phyloP scores from a whole-genome alignment of 345 rosid genomes.

The Durio zibethinus region DNA sequence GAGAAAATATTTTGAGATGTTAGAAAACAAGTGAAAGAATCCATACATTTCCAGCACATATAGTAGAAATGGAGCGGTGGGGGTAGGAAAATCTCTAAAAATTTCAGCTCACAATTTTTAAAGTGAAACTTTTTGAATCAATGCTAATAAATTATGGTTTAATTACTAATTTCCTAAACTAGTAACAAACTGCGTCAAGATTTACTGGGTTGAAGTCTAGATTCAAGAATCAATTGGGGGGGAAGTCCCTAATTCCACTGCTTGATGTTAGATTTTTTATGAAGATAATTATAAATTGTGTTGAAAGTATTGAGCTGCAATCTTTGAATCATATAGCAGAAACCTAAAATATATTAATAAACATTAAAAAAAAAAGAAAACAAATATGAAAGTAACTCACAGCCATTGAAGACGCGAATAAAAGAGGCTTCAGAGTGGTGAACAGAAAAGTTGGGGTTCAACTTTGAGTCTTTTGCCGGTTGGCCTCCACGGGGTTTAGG shows the following conservation, averaged over 20 bases:
- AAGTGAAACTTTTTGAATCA: not conserved
- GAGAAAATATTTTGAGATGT: not conserved
- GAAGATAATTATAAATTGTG: not conserved
- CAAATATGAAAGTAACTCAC: conserved; percentile 18
- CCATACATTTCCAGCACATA: not conserved
- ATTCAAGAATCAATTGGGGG: not conserved
- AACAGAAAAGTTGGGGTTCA: not conserved
- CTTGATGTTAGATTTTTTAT: not conserved
- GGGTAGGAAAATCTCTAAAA: too few relatives aligned
- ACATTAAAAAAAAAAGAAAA: not conserved
- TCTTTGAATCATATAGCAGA: not conserved
- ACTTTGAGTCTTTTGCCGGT: too few relatives aligned
- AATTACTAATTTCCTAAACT: not conserved
- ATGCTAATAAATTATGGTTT: too few relatives aligned
- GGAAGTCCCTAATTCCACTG: not conserved
- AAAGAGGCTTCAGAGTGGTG: not conserved
- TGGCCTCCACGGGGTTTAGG: too few relatives aligned
- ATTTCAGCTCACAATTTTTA: too few relatives aligned
- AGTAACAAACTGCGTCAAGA: not conserved
- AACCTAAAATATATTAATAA: not conserved
- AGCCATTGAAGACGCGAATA: conserved; percentile 19
- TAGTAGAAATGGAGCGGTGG: too few relatives aligned
- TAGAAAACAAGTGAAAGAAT: too few relatives aligned
- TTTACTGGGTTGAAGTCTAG: not conserved
- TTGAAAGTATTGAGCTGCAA: not conserved